phyloP scores from a whole-genome alignment of 2,329 filamentous ascomycete species.

The Raffaelea arxii region DNA sequence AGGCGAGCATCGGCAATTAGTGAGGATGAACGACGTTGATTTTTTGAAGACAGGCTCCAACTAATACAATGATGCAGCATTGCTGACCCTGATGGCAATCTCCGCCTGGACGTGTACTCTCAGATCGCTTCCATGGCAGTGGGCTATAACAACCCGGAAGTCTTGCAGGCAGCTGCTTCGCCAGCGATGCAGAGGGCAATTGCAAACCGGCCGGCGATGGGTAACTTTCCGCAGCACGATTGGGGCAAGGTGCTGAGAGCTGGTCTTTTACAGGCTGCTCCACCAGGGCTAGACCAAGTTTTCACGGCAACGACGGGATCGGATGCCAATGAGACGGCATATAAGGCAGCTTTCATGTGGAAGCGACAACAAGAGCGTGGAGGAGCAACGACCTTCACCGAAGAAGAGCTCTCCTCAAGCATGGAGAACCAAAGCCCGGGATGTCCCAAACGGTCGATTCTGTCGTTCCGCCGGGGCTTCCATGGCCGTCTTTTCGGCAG shows the following conservation, averaged over 20 bases:
- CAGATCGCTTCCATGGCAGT: constrained; percentile 90
- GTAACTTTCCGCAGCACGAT: constrained; percentile 81
- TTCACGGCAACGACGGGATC: constrained; percentile 86
- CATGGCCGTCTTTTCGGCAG: constrained; percentile 85
- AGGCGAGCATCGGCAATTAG: constrained; percentile 70
- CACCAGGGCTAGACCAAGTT: constrained; percentile 76
- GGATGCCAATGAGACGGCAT: constrained; percentile 88
- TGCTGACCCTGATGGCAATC: constrained; percentile 60
- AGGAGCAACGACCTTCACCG: constrained; percentile 62
- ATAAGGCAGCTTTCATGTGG: constrained; percentile 95
- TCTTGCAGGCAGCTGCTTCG: constrained; percentile 60
- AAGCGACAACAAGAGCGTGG: constrained; percentile 73
- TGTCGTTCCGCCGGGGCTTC: constrained; percentile 83
- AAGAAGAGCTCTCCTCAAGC: constrained; percentile 60
- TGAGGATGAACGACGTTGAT: not conserved
- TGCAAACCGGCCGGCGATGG: constrained; percentile 81
- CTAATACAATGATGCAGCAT: no score
- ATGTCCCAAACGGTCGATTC: constrained; percentile 66
- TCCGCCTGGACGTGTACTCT: constrained; percentile 69
- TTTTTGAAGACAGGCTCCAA: no score
- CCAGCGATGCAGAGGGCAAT: constrained; percentile 71
- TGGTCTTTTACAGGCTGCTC: constrained; percentile 72
- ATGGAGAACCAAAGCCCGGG: constrained; percentile 79
- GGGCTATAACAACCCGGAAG: constrained; percentile 80
- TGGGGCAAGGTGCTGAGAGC: constrained; percentile 73